Base-by-base conservation (phyloP, 345 rosid species). In the Gossypium australe region DNA sequence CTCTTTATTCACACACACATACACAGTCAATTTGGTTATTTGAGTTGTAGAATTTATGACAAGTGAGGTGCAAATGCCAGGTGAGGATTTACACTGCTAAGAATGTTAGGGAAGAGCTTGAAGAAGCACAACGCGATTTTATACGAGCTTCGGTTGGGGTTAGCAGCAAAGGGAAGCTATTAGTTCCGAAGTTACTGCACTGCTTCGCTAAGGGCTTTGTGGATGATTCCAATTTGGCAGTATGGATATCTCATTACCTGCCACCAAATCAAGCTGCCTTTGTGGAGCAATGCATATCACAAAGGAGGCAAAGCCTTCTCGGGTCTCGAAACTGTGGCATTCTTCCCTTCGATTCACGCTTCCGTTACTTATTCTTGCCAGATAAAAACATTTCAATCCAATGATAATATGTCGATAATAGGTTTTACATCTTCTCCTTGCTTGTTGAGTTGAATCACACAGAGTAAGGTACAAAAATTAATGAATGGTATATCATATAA, bases 161-260 rank as follows among this genome's bases (percentile, higher is more conserved):
- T 45, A 89, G 97, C 89, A 86, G 79, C 79, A 90, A 85, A 77
- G 98, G 97, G 75, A 92, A 87, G 87, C 82, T 94, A 63, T 79
- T 94, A 79, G 90, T 94, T 52, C 97, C 97, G 17, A 89, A 90
- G 78, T 80, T 94, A 93, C 85, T 90, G 53, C 94, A 92, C 74
- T 89, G 96, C 80, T 92, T 85, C 64, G 89, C 88, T 11, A 94
- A 84, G 80, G 82, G 88, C 80, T 77, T 79, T 25, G 94, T 92
- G 38, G 98, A 89, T 52, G 97, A 92, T 76, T 63, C 86, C 38
- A 86, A 85, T 64, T 84, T 94, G 76, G 88, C 90, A 20, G 88
- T 88, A 55, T 94, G 98, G 97, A 94, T 89, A 72, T 89, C 97
- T 16, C 86, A 86, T 72, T 92, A 89, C 86, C 87, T 92, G 78